Conservation (phyloP, 495 filamentous ascomycete genomes). For the Penicillium paxilli region DNA sequence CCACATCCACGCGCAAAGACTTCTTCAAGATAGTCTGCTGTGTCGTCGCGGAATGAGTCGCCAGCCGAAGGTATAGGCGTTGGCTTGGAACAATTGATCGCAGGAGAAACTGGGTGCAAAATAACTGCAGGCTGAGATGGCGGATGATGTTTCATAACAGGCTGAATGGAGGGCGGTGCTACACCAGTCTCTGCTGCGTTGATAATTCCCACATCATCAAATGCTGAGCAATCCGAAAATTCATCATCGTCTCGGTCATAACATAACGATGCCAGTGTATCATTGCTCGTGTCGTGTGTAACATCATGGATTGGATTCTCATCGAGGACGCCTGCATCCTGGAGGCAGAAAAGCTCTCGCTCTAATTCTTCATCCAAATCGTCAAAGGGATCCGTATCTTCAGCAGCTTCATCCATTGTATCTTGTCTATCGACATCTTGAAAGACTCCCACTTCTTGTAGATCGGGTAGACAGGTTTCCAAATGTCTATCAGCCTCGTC, state of each 20-base stretch:
- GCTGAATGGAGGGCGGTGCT: slow-evolving; percentile 1
- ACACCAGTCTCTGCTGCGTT: slow-evolving; percentile 23
- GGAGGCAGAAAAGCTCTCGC: slow-evolving; percentile 14
- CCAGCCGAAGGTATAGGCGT: slow-evolving; percentile 6
- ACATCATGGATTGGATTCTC: not conserved
- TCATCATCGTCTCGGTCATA: slow-evolving; percentile 32
- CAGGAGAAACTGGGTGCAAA: not conserved
- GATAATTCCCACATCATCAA: slow-evolving; percentile 37
- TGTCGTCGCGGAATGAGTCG: slow-evolving; percentile 46
- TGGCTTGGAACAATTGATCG: slow-evolving; percentile 2
- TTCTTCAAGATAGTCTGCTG: slow-evolving; percentile 37
- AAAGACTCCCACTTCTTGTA: not conserved
- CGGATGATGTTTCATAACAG: not conserved
- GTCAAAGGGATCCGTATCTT: slow-evolving; percentile 10
- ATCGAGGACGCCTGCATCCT: slow-evolving; percentile 5
- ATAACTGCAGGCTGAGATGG: not conserved
- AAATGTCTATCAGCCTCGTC: not conserved
- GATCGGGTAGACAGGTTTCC: not conserved
- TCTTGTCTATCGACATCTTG: too few relatives aligned
- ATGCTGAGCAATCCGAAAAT: slow-evolving; percentile 44
- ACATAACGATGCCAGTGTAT: not conserved
- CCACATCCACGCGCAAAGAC: slow-evolving; percentile 30
- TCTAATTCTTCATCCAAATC: slow-evolving; percentile 18
- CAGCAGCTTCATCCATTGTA: not conserved
- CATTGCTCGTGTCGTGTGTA: not conserved